phyloP scores from a whole-genome alignment of 2,329 filamentous ascomycete genomes.

The Colletotrichum filicis region DNA sequence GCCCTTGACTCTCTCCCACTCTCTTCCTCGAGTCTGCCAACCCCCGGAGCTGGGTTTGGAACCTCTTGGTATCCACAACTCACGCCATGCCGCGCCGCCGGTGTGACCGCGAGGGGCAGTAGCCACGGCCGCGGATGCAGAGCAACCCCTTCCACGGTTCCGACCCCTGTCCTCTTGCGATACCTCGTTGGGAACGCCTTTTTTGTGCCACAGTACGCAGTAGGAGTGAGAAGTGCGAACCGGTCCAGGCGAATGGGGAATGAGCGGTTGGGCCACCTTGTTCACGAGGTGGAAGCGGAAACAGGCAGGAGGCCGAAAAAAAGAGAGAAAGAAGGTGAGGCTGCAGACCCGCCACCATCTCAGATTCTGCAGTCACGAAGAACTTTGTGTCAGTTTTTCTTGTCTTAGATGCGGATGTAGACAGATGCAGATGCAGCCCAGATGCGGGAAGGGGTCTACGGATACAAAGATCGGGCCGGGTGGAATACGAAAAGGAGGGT shows the following conservation, averaged over 20 bases:
- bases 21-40: background rate
- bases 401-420: background rate
- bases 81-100: constrained; percentile 30
- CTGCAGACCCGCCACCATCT: background rate
- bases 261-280: background rate
- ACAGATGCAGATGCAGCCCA: background rate
- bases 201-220: no score
- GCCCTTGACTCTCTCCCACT: background rate
- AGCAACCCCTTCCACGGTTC: background rate
- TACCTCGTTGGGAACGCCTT: background rate
- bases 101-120: constrained; percentile 27
- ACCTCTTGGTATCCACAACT: constrained; percentile 19
- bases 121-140: constrained; percentile 15
- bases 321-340: no score
- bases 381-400: background rate
- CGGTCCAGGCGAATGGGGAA: background rate
- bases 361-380: background rate
- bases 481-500: background rate
- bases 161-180: background rate
- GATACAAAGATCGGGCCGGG: background rate
- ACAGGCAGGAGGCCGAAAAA: constrained; percentile 8
- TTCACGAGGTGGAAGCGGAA: constrained; percentile 6
- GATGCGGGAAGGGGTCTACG: background rate
- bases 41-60: constrained; percentile 14
- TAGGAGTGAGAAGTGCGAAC: background rate